Percentiles rank a stretch among this genome's conserved stretches.
Conservation (phyloP, 2,329 filamentous ascomycete species). For the Microsporum canis region DNA sequence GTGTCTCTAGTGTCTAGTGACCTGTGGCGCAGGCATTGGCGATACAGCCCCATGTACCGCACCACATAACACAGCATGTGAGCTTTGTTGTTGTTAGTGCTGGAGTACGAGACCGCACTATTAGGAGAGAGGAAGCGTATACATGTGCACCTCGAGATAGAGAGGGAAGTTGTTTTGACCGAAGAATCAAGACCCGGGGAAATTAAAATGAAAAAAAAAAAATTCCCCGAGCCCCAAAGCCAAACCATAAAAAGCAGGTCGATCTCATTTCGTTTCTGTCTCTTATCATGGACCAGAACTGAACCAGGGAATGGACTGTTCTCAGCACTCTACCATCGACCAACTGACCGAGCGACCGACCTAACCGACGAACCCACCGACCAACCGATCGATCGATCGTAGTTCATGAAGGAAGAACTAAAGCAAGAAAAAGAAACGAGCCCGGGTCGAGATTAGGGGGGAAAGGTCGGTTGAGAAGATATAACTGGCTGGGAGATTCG, state of each 20-base stretch:
- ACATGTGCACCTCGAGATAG: too few species aligned
- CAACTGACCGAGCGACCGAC: background rate
- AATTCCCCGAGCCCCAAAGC: background rate
- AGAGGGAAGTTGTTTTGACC: too few species aligned
- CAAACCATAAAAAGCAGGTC: background rate
- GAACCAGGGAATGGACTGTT: background rate
- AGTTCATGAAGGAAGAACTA: background rate
- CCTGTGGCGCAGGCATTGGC: conserved; percentile 2
- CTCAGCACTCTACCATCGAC: background rate
- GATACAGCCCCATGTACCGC: background rate
- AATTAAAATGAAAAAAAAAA: background rate
- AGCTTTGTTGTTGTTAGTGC: background rate
- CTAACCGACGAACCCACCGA: background rate
- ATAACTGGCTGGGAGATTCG: background rate
- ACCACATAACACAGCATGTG: background rate
- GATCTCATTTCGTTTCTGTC: background rate
- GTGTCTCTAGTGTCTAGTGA: background rate
- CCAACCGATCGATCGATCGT: background rate
- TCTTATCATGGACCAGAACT: background rate
- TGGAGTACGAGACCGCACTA: background rate
- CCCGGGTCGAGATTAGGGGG: too few species aligned
- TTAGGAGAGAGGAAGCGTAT: too few species aligned
- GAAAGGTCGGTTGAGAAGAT: background rate
- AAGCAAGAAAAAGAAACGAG: background rate
- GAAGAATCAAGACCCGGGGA: too few species aligned